phyloP scores from a whole-genome alignment of 2,329 filamentous ascomycete genomes.

The Pseudogymnoascus sp. region DNA sequence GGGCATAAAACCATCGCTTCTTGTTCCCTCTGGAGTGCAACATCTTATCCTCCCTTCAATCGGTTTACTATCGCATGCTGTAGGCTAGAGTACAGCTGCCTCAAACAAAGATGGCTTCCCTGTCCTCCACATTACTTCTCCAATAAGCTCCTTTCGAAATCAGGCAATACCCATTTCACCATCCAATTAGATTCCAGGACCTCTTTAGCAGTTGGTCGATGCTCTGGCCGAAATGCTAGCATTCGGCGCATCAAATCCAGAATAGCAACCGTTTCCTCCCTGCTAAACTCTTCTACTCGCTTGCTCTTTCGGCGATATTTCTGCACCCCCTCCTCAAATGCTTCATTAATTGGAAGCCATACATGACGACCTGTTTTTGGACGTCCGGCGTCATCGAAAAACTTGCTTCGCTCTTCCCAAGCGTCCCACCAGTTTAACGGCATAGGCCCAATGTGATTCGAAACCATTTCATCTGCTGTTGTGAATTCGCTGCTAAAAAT shows the following conservation, averaged over 20 bases:
- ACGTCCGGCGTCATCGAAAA: not conserved
- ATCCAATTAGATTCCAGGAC: not conserved
- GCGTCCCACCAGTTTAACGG: not conserved
- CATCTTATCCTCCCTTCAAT: not conserved
- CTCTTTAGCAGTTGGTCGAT: not conserved
- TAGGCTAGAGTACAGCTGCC: not conserved
- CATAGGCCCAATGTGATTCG: conserved; percentile 19
- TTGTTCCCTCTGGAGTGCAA: not conserved
- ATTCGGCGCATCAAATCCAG: not conserved
- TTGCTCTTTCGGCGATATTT: not conserved
- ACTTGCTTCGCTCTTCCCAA: not conserved
- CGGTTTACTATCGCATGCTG: not conserved
- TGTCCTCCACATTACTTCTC: not conserved
- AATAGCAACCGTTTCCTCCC: not conserved
- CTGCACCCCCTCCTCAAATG: not conserved
- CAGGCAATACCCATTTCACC: not conserved
- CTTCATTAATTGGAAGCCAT: not conserved
- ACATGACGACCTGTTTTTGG: not conserved
- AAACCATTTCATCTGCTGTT: conserved; percentile 19
- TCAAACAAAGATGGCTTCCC: too few species aligned
- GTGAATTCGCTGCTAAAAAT: conserved; percentile 20
- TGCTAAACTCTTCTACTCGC: not conserved
- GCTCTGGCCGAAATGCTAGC: not conserved
- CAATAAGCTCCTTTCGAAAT: not conserved
- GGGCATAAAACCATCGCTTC: not conserved